Percentiles rank a stretch among this genome's conserved stretches.
These are phyloP conservation scores for Vigna mungo DNA, from an alignment of 306 rosid genomes.

Conservation along the genomic window DNA sequence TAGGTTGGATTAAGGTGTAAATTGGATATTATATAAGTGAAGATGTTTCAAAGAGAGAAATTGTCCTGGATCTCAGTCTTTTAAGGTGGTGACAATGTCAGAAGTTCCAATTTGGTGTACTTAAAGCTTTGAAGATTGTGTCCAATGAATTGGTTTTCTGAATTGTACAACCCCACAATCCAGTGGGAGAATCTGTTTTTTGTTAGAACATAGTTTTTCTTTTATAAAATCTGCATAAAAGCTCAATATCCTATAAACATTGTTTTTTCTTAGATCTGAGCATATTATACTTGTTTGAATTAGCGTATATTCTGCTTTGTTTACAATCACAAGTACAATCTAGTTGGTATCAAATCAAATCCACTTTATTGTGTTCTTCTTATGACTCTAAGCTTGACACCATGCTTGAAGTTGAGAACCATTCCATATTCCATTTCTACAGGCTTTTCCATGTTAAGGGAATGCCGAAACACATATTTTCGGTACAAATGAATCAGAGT, in stretches of 20 bases:
- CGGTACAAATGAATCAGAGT: conserved; percentile 78
- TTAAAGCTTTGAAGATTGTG: too few species aligned
- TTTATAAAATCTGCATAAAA: not conserved
- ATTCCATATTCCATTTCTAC: conserved; percentile 82
- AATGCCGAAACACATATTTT: conserved; percentile 73
- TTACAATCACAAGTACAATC: conserved; percentile 7
- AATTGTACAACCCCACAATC: not conserved
- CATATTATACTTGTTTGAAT: not conserved
- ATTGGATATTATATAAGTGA: too few species aligned
- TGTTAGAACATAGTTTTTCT: not conserved
- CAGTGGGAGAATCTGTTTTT: not conserved
- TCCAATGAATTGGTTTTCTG: too few species aligned
- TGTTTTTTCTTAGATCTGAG: conserved; percentile 1
- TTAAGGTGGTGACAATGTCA: too few species aligned
- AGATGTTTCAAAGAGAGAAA: too few species aligned
- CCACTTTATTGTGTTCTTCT: conserved; percentile 46
- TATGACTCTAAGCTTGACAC: conserved; percentile 74
- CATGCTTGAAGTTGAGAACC: conserved; percentile 87
- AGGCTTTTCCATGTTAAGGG: conserved; percentile 80
- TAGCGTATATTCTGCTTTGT: not conserved
- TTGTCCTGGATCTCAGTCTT: too few species aligned
- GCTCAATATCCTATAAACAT: not conserved
- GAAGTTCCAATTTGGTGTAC: too few species aligned
- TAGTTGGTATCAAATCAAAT: not conserved
- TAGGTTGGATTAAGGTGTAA: too few species aligned